Evolutionary conservation across 371 early-diverging fungal species (phyloP).

Genomic region (Vairimorpha ceranae): DNA sequence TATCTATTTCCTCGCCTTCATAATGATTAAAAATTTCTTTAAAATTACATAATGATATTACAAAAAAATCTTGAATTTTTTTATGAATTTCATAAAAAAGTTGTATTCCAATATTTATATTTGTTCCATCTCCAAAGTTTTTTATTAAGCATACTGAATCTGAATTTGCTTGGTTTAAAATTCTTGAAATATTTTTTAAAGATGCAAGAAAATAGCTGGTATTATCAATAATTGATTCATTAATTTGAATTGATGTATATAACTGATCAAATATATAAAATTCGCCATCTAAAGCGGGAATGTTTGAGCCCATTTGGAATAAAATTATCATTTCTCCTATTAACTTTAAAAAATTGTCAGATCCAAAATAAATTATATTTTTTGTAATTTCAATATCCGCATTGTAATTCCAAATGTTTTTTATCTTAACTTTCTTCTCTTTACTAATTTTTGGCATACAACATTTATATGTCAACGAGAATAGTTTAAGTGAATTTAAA

Average conservation of each 20-base stretch:
- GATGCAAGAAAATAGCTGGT: neutral
- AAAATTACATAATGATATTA: neutral
- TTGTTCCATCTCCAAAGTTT: neutral
- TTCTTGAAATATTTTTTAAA: neutral
- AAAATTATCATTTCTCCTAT: slow-evolving; percentile 2
- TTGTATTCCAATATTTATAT: neutral
- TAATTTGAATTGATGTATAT: neutral
- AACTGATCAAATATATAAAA: slow-evolving; percentile 1
- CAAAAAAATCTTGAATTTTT: neutral
- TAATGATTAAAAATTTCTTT: neutral
- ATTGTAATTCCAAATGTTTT: neutral
- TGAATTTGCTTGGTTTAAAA: neutral
- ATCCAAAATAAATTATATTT: neutral
- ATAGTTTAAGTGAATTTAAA: neutral
- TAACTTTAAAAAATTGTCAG: neutral
- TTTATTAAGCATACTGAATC: neutral
- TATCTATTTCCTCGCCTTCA: too few species aligned
- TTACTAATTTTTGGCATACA: neutral
- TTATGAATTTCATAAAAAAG: neutral
- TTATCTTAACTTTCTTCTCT: neutral
- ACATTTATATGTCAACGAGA: neutral
- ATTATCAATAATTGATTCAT: neutral
- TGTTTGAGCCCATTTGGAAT: neutral
- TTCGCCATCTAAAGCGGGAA: neutral
- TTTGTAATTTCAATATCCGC: neutral